Evolutionary conservation across 2,329 filamentous ascomycete genomes (phyloP).

Genomic region (Coniochaeta sp.): DNA sequence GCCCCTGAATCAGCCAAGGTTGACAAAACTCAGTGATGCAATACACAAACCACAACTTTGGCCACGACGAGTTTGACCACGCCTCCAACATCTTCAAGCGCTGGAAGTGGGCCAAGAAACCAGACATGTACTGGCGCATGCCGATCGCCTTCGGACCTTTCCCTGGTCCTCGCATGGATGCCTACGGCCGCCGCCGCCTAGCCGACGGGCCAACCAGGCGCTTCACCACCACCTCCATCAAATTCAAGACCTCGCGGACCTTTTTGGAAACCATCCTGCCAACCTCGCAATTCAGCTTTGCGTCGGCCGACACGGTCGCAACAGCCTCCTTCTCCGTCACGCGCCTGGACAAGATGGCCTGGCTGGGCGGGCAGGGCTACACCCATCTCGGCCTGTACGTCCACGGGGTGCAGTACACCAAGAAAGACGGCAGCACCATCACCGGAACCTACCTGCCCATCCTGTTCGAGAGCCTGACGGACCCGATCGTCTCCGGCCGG

Average conservation of each 20-base stretch:
- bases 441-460: slow-evolving; percentile 48
- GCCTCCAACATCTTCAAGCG: slow-evolving; percentile 40
- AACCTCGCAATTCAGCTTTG: slow-evolving; percentile 30
- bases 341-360: slow-evolving; percentile 43
- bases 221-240: slow-evolving; percentile 37
- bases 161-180: slow-evolving; percentile 32
- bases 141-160: slow-evolving; percentile 38
- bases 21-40: no score
- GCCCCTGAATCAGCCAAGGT: slow-evolving; percentile 20
- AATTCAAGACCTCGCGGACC: slow-evolving; percentile 41
- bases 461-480: slow-evolving; percentile 49
- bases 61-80: slow-evolving; percentile 51
- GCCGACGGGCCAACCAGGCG: slow-evolving; percentile 14
- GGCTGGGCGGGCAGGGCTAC: slow-evolving; percentile 54
- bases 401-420: slow-evolving; percentile 51
- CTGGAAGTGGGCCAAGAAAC: slow-evolving; percentile 33
- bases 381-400: slow-evolving; percentile 52
- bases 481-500: slow-evolving; percentile 50
- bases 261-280: slow-evolving; percentile 41
- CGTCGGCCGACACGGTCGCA: slow-evolving; percentile 31
- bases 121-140: slow-evolving; percentile 33
- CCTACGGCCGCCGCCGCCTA: slow-evolving; percentile 19
- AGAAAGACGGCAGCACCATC: slow-evolving; percentile 37
- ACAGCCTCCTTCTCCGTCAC: slow-evolving; percentile 33
- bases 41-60: slow-evolving; percentile 44